Conservation (phyloP, 2,329 filamentous ascomycete genomes). For the Fusarium tricinctum region DNA sequence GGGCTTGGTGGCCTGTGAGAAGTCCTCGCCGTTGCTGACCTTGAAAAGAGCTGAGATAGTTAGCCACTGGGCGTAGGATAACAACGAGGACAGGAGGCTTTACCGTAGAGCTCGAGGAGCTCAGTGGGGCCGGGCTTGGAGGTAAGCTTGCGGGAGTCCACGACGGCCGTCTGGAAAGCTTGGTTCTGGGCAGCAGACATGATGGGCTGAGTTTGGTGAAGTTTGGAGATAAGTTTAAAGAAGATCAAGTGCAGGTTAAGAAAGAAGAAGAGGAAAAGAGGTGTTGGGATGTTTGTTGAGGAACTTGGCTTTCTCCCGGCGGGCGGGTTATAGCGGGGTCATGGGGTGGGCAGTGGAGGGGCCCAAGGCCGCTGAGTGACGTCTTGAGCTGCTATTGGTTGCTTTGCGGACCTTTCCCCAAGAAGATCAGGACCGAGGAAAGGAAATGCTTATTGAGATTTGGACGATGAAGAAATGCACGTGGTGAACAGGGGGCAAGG, state of each 20-base stretch:
- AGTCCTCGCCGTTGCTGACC: constrained; percentile 69
- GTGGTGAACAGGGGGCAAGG: constrained; percentile 7
- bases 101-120: constrained; percentile 74
- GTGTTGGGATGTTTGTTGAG: constrained; percentile 46
- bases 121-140: constrained; percentile 74
- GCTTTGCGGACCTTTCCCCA: constrained; percentile 16
- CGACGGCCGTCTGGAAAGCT: constrained; percentile 69
- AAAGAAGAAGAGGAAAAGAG: constrained; percentile 17
- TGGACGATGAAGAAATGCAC: constrained; percentile 22
- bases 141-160: constrained; percentile 77
- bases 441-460: constrained; percentile 13
- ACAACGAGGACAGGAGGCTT: constrained; percentile 39
- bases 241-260: constrained; percentile 3
- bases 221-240: not conserved
- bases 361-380: constrained; percentile 32
- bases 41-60: constrained; percentile 68
- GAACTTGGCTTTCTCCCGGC: constrained; percentile 36
- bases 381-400: constrained; percentile 37
- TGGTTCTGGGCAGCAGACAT: constrained; percentile 60
- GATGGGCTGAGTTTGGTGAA: constrained; percentile 40
- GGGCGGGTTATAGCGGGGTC: constrained; percentile 45
- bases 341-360: constrained; percentile 38
- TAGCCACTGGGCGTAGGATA: constrained; percentile 1
- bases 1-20: constrained; percentile 68
- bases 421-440: constrained; percentile 20